Evolutionary conservation across 495 filamentous ascomycete species (phyloP).

Genomic region (Aspergillus sclerotiicarbonarius): DNA sequence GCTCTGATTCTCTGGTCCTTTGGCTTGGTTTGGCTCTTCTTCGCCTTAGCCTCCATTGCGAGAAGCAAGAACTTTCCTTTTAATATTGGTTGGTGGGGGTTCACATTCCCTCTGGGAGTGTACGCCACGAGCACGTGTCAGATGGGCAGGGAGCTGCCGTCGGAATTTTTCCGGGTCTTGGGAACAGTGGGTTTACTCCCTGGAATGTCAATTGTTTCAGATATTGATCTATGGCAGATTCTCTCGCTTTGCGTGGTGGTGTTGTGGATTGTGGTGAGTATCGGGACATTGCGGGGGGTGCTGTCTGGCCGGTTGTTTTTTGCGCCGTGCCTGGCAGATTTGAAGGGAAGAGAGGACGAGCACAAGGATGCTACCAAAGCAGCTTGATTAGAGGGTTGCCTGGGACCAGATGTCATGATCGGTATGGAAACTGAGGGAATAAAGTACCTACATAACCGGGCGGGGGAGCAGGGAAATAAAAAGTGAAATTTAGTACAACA

Average conservation of each 20-base stretch:
- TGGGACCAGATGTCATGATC: neutral
- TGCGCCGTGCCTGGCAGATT: conserved; percentile 51
- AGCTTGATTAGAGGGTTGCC: conserved; percentile 9
- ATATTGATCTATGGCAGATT: conserved; percentile 30
- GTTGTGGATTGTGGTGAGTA: conserved; percentile 51
- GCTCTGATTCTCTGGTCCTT: conserved; percentile 61
- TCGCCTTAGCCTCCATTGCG: conserved; percentile 44
- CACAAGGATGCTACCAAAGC: conserved; percentile 16
- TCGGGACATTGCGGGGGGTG: conserved; percentile 42
- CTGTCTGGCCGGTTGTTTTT: conserved; percentile 47
- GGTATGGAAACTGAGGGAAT: too few relatives aligned
- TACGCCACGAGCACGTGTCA: conserved; percentile 49
- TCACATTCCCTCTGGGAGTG: conserved; percentile 61
- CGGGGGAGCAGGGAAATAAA: too few relatives aligned
- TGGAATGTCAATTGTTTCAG: neutral
- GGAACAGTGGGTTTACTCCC: conserved; percentile 34
- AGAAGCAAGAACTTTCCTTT: conserved; percentile 53
- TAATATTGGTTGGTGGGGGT: conserved; percentile 69
- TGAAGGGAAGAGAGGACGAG: conserved; percentile 24
- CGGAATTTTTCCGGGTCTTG: conserved; percentile 53
- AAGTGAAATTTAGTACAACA: too few relatives aligned
- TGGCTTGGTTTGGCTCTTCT: conserved; percentile 60
- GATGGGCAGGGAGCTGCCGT: conserved; percentile 50
- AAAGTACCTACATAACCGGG: too few relatives aligned
- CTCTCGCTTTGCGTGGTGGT: conserved; percentile 47